phyloP scores from a whole-genome alignment of 2,329 filamentous ascomycete species.

The Thermomyces lanuginosus region DNA sequence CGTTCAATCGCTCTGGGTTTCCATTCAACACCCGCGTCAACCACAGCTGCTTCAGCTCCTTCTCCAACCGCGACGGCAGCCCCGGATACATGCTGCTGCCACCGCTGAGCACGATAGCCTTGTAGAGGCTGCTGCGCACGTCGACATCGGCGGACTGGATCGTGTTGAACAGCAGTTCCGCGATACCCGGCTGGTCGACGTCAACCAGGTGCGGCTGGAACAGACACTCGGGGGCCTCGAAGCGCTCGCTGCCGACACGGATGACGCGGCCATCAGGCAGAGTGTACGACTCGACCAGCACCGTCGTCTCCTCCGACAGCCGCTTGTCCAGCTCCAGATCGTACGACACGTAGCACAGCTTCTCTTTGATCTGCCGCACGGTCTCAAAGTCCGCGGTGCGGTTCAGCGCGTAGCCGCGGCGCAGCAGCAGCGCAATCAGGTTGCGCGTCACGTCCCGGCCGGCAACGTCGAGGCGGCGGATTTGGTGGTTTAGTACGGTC shows the following conservation, averaged over 20 bases:
- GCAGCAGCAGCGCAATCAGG: constrained; percentile 82
- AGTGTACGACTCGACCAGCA: constrained; percentile 93
- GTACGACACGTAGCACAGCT: constrained; percentile 98
- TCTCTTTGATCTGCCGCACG: constrained; percentile 98
- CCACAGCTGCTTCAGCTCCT: constrained; percentile 98
- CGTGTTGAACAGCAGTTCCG: constrained; percentile 96
- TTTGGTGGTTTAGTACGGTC: constrained; percentile 93
- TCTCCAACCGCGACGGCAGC: constrained; percentile 83
- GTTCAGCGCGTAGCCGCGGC: constrained; percentile 91
- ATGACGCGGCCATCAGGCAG: constrained; percentile 92
- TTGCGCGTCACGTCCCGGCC: constrained; percentile 97
- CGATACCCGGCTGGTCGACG: constrained; percentile 90
- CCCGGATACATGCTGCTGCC: constrained; percentile 99
- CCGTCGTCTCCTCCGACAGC: constrained; percentile 91
- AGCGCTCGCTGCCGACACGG: constrained; percentile 87
- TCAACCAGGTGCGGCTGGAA: constrained; percentile 98
- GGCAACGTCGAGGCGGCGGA: constrained; percentile 81
- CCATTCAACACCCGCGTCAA: constrained; percentile 77
- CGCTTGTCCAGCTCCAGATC: constrained; percentile 92
- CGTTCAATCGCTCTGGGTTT: constrained; percentile 75
- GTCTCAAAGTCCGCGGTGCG: constrained; percentile 98
- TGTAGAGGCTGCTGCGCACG: constrained; percentile 83
- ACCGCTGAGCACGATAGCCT: constrained; percentile 89
- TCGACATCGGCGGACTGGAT: constrained; percentile 94
- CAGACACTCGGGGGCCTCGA: constrained; percentile 93